Evolutionary conservation across 2,329 filamentous ascomycete species (phyloP).

Genomic region (Fusarium tanahbumbuense): DNA sequence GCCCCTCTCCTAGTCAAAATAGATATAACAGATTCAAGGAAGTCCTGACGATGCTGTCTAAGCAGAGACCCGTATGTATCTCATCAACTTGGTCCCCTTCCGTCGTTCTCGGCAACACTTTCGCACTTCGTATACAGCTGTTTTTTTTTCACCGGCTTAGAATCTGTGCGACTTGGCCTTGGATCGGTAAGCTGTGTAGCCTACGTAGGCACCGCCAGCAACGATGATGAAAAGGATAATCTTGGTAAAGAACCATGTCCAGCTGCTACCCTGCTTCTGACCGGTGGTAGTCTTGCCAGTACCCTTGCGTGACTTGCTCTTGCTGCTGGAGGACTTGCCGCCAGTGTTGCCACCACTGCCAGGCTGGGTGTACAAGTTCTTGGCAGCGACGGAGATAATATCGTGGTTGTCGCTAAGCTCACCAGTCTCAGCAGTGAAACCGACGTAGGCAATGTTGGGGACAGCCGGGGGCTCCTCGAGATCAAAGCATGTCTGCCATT

Average conservation of each 20-base stretch:
- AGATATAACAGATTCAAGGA: slow-evolving; percentile 28
- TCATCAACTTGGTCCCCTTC: slow-evolving; percentile 11
- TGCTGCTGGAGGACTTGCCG: slow-evolving; percentile 52
- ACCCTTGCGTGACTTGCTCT: slow-evolving; percentile 52
- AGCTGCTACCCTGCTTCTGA: slow-evolving; percentile 61
- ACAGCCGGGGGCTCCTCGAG: slow-evolving; percentile 77
- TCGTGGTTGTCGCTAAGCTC: slow-evolving; percentile 98
- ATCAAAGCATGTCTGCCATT: slow-evolving; percentile 93
- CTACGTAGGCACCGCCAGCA: slow-evolving; percentile 81
- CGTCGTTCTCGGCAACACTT: background rate
- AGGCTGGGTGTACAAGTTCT: slow-evolving; percentile 83
- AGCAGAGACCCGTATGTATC: slow-evolving; percentile 19
- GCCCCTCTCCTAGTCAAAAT: slow-evolving; percentile 26
- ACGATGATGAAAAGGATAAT: slow-evolving; percentile 78
- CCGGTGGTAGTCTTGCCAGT: slow-evolving; percentile 48
- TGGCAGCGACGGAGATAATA: slow-evolving; percentile 86
- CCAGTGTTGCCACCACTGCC: slow-evolving; percentile 53
- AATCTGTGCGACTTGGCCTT: slow-evolving; percentile 71
- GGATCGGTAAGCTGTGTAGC: slow-evolving; percentile 84
- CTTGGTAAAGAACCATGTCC: slow-evolving; percentile 80
- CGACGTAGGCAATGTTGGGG: slow-evolving; percentile 79
- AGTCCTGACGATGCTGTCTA: slow-evolving; percentile 29
- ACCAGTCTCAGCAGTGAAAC: slow-evolving; percentile 89
- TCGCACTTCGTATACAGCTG: background rate
- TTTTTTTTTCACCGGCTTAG: slow-evolving; percentile 48